A percentile compares a stretch with the other conserved stretches of the same genome.
Conservation (phyloP, 2,329 filamentous ascomycete genomes). For the Venturia asperata region DNA sequence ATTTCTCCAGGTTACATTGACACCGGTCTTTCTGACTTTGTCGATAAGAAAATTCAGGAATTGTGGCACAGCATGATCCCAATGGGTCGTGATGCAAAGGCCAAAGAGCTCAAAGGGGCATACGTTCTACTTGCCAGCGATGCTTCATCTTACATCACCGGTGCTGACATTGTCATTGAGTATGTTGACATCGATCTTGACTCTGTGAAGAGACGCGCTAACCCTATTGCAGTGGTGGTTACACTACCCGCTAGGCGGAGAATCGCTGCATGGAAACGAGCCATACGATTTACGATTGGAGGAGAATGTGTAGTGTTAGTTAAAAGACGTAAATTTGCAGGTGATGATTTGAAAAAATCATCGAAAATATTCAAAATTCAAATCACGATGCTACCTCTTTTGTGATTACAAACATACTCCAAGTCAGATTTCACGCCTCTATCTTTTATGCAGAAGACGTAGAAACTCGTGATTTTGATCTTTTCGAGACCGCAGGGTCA, state of each 20-base stretch:
- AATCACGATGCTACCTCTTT: not conserved
- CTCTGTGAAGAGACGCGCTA: not conserved
- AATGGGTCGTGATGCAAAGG: constrained; percentile 55
- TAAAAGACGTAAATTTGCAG: not conserved
- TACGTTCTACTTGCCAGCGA: constrained; percentile 50
- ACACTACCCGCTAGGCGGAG: constrained; percentile 5
- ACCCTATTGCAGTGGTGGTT: constrained; percentile 4
- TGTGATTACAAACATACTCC: no score
- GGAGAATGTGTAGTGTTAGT: not conserved
- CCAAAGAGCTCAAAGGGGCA: constrained; percentile 50
- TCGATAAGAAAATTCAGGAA: constrained; percentile 45
- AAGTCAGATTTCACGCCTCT: no score
- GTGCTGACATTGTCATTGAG: constrained; percentile 23
- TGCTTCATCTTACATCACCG: constrained; percentile 46
- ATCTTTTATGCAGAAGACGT: no score
- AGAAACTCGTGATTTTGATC: no score
- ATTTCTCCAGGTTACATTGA: constrained; percentile 47
- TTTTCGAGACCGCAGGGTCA: no score
- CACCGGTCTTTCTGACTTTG: constrained; percentile 42
- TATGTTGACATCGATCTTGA: not conserved
- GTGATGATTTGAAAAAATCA: no score
- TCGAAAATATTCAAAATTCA: not conserved
- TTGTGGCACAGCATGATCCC: constrained; percentile 56
- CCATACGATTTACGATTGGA: not conserved
- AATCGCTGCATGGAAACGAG: not conserved